Percentiles rank a stretch among this genome's conserved stretches.
phyloP scores from a whole-genome alignment of 148 eudicot species.

The Amaranthus palmeri region DNA sequence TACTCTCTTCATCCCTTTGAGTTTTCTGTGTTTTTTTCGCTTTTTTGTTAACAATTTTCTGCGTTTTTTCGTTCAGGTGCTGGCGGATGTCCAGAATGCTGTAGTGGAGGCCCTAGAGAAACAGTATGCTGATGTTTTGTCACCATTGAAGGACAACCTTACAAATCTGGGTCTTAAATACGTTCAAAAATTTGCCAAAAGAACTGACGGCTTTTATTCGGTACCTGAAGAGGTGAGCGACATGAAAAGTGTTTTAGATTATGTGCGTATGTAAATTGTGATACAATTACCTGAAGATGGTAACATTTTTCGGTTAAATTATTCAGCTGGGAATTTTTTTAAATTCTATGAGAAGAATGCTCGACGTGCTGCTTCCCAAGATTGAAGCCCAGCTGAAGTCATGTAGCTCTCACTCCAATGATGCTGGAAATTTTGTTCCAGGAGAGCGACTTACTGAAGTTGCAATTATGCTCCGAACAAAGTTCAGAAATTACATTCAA shows the following conservation, averaged over 20 bases:
- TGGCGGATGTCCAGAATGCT: constrained; percentile 69
- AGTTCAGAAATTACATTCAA: constrained; percentile 65
- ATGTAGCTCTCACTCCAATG: constrained; percentile 53
- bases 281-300: background rate
- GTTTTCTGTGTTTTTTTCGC: background rate
- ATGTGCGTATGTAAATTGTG: background rate
- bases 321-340: constrained; percentile 62
- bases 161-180: constrained; percentile 65
- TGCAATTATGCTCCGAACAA: constrained; percentile 61
- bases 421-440: constrained; percentile 39
- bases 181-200: constrained; percentile 63
- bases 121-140: constrained; percentile 60
- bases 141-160: constrained; percentile 63
- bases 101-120: constrained; percentile 60
- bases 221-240: constrained; percentile 52
- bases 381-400: constrained; percentile 56
- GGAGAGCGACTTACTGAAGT: constrained; percentile 70
- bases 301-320: constrained; percentile 1
- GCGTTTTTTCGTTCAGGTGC: constrained; percentile 35
- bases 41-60: background rate
- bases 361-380: constrained; percentile 60
- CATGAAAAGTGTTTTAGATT: background rate
- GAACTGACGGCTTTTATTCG: constrained; percentile 35
- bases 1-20: background rate
- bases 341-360: constrained; percentile 81